Evolutionary conservation across 768 basidiomycete genomes (phyloP).

Genomic region (Erythrobasidium yunnanense): DNA sequence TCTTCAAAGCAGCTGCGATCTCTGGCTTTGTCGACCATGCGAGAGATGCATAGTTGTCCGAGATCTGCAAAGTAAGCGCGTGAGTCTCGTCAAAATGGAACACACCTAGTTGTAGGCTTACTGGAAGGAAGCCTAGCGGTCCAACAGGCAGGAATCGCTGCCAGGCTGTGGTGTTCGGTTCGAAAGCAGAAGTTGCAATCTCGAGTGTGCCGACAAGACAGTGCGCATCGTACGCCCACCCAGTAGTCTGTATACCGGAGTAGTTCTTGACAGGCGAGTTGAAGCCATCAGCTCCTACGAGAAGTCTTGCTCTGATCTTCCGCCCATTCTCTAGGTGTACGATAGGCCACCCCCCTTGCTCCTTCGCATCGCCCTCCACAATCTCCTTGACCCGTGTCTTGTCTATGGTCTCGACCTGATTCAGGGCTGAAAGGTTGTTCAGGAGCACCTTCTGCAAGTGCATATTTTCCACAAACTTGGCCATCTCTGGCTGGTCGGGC

Average conservation of each 20-base stretch:
- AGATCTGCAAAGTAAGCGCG: conserved; percentile 45
- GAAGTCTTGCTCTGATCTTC: conserved; percentile 29
- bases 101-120: no score
- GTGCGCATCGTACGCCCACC: conserved; percentile 81
- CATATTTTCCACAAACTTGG: conserved; percentile 77
- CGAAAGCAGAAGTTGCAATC: conserved; percentile 51
- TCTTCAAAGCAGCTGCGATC: conserved; percentile 61
- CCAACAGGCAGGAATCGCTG: conserved; percentile 92
- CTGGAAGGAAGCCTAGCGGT: conserved; percentile 84
- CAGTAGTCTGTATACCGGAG: conserved; percentile 72
- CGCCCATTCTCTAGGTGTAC: conserved; percentile 64
- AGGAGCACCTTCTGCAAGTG: conserved; percentile 83
- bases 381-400: conserved; percentile 66
- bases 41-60: conserved; percentile 57
- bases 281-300: conserved; percentile 88
- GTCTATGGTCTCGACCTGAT: conserved; percentile 56
- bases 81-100: no score
- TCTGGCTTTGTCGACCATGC: conserved; percentile 85
- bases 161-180: conserved; percentile 64
- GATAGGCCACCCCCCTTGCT: conserved; percentile 64
- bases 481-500: conserved; percentile 49
- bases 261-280: conserved; percentile 86
- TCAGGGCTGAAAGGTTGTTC: conserved; percentile 48
- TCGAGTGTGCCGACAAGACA: conserved; percentile 79
- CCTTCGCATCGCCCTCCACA: conserved; percentile 45